These are phyloP conservation scores for Tulasnella sp. DNA, from an alignment of 768 basidiomycete genomes.

Conservation along the genomic window DNA sequence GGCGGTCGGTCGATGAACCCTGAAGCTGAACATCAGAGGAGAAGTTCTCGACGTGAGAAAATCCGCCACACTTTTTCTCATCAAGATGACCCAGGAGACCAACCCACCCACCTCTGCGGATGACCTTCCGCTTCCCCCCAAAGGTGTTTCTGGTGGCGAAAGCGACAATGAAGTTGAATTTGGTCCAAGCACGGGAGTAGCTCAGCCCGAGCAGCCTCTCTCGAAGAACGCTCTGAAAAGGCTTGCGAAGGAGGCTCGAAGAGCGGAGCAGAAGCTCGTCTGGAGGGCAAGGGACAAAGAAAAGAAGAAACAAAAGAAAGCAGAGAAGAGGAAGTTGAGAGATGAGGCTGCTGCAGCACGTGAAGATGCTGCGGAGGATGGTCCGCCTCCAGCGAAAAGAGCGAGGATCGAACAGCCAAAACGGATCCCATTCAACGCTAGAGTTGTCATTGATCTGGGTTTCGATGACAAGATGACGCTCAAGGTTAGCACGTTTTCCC, in stretches of 20 bases:
- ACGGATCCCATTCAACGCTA: constrained; percentile 50
- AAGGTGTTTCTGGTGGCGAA: no score
- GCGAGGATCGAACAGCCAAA: constrained; percentile 23
- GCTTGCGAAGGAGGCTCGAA: constrained; percentile 64
- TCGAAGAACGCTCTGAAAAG: constrained; percentile 80
- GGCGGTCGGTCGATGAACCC: background rate
- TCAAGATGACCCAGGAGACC: no score
- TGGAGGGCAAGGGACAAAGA: constrained; percentile 74
- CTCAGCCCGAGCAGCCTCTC: constrained; percentile 37
- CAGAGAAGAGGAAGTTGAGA: constrained; percentile 37
- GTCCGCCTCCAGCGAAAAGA: constrained; percentile 43
- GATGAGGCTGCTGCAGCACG: constrained; percentile 62
- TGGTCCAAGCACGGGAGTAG: background rate
- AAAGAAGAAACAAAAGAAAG: constrained; percentile 62
- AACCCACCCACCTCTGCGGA: no score
- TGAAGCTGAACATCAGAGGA: background rate
- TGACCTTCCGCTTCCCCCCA: no score
- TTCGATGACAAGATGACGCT: constrained; percentile 47
- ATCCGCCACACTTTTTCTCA: background rate
- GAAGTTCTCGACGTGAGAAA: background rate
- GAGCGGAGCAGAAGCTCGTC: constrained; percentile 63
- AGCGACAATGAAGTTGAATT: background rate
- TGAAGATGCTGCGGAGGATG: constrained; percentile 40
- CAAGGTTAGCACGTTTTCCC: constrained; percentile 39
- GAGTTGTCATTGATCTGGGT: constrained; percentile 72